These are phyloP conservation scores for Colletotrichum truncatum DNA, from an alignment of 2,329 filamentous ascomycete genomes.

Conservation along the genomic window DNA sequence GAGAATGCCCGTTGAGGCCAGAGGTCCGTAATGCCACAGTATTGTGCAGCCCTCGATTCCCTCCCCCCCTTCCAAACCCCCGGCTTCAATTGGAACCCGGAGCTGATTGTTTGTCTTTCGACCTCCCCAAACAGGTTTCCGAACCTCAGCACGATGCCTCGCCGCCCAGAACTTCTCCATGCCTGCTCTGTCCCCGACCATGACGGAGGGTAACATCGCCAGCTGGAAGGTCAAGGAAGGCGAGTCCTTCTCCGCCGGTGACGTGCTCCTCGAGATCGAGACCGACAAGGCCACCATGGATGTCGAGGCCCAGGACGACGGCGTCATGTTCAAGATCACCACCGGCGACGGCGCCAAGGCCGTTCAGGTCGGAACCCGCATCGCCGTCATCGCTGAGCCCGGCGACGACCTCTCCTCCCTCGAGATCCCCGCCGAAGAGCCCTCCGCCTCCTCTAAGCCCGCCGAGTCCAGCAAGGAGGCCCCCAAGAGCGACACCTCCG, in stretches of 20 bases:
- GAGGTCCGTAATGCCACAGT: conserved; percentile 58
- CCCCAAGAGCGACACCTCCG: conserved; percentile 30
- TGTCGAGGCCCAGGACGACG: conserved; percentile 91
- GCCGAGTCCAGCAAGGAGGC: conserved; percentile 37
- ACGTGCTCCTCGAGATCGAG: conserved; percentile 91
- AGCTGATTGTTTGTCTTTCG: conserved; percentile 22
- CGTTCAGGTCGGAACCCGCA: conserved; percentile 81
- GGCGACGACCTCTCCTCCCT: conserved; percentile 81
- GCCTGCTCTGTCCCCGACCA: conserved; percentile 90
- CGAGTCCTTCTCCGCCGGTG: conserved; percentile 81
- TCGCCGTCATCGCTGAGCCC: conserved; percentile 83
- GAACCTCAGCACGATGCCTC: conserved; percentile 67
- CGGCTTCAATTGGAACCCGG: not conserved
- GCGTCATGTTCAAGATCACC: conserved; percentile 85
- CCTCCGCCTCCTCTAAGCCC: conserved; percentile 46
- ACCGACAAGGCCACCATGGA: conserved; percentile 97
- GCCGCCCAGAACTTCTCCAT: conserved; percentile 90
- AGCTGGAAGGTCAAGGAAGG: conserved; percentile 89
- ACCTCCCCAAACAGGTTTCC: conserved; percentile 62
- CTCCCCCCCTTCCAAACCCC: not conserved
- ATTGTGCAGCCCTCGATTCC: not conserved
- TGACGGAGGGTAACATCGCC: conserved; percentile 92
- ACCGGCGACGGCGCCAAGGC: conserved; percentile 77
- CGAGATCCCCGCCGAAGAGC: conserved; percentile 77
- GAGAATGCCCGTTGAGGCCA: conserved; percentile 61